Evolutionary conservation across 2,329 filamentous ascomycete genomes (phyloP).

Genomic region (Cytospora piceicola): DNA sequence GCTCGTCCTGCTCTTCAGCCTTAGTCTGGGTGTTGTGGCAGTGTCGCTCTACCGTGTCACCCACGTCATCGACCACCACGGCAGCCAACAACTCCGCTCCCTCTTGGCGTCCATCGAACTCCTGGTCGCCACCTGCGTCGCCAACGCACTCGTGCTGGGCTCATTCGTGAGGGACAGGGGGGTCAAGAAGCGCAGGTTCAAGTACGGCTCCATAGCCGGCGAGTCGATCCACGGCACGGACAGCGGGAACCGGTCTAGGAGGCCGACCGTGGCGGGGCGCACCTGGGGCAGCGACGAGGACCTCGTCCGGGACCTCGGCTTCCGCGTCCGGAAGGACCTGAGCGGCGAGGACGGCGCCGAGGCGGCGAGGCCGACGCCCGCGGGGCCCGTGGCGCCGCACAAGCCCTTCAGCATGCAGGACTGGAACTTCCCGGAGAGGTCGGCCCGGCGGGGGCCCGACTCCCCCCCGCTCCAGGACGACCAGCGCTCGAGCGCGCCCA

Average conservation of each 20-base stretch:
- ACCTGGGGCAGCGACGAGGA: slow-evolving; percentile 92
- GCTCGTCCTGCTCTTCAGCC: slow-evolving; percentile 78
- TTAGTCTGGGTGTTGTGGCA: slow-evolving; percentile 78
- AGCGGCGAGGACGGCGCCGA: slow-evolving; percentile 42
- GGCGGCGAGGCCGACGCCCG: slow-evolving; percentile 37
- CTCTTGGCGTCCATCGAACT: slow-evolving; percentile 90
- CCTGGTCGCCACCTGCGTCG: slow-evolving; percentile 81
- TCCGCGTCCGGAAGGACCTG: slow-evolving; percentile 63
- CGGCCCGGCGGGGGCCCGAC: slow-evolving; percentile 35
- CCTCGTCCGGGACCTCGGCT: slow-evolving; percentile 78
- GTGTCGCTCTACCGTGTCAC: slow-evolving; percentile 84
- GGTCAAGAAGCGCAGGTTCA: slow-evolving; percentile 85
- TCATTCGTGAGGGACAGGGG: slow-evolving; percentile 92
- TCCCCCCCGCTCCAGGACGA: slow-evolving; percentile 37
- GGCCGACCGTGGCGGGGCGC: slow-evolving; percentile 56
- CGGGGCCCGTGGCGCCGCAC: slow-evolving; percentile 41
- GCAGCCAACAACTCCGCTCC: slow-evolving; percentile 84
- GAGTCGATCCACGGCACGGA: slow-evolving; percentile 45
- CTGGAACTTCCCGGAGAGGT: slow-evolving; percentile 54
- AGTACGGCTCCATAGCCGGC: slow-evolving; percentile 58
- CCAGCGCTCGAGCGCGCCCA: slow-evolving; percentile 40
- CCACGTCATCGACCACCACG: slow-evolving; percentile 70
- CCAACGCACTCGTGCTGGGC: slow-evolving; percentile 87
- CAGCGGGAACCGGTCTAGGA: slow-evolving; percentile 61
- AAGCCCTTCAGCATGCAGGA: slow-evolving; percentile 40